Evolutionary conservation across 805 yeast species (phyloP).

Genomic region (Kodamaea sagamina): DNA sequence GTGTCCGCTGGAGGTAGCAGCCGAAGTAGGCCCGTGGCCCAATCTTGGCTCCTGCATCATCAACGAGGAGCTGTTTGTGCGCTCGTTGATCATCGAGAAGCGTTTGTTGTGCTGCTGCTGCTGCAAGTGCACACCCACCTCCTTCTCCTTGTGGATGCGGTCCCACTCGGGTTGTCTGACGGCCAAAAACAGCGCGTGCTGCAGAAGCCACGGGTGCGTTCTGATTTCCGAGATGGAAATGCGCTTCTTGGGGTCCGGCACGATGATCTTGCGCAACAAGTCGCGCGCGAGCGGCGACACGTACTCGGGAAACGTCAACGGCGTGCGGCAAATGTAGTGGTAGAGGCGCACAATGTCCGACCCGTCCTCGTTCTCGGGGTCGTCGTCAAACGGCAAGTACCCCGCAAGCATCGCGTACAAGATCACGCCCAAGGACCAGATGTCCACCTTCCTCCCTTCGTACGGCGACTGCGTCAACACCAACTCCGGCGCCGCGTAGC

Average conservation of each 20-base stretch:
- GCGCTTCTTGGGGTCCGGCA: slow-evolving; percentile 81
- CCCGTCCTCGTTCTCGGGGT: slow-evolving; percentile 94
- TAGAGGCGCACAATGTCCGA: slow-evolving; percentile 88
- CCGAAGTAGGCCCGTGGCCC: slow-evolving; percentile 7
- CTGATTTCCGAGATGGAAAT: slow-evolving; percentile 68
- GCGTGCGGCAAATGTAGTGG: slow-evolving; percentile 87
- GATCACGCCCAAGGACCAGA: slow-evolving; percentile 97
- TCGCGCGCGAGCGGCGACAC: slow-evolving; percentile 90
- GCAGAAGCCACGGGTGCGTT: slow-evolving; percentile 85
- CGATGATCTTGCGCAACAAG: slow-evolving; percentile 77
- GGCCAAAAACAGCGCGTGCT: slow-evolving; percentile 77
- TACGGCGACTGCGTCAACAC: slow-evolving; percentile 86
- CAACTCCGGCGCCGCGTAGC: slow-evolving; percentile 97
- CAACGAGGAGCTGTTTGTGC: slow-evolving; percentile 28
- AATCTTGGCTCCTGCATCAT: slow-evolving; percentile 13
- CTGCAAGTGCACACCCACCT: slow-evolving; percentile 10
- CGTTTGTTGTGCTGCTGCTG: slow-evolving; percentile 36
- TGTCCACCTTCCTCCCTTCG: slow-evolving; percentile 90
- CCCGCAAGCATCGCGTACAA: slow-evolving; percentile 97
- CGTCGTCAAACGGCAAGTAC: slow-evolving; percentile 96
- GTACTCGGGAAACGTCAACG: slow-evolving; percentile 93
- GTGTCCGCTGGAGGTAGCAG: slow-evolving; percentile 20
- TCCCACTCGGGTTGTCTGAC: slow-evolving; percentile 94
- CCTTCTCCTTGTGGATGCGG: slow-evolving; percentile 41
- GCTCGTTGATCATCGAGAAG: slow-evolving; percentile 46